Percentiles rank a stretch among this genome's conserved stretches.
Conservation (phyloP, 345 rosid species). For the Anacardium occidentale region DNA sequence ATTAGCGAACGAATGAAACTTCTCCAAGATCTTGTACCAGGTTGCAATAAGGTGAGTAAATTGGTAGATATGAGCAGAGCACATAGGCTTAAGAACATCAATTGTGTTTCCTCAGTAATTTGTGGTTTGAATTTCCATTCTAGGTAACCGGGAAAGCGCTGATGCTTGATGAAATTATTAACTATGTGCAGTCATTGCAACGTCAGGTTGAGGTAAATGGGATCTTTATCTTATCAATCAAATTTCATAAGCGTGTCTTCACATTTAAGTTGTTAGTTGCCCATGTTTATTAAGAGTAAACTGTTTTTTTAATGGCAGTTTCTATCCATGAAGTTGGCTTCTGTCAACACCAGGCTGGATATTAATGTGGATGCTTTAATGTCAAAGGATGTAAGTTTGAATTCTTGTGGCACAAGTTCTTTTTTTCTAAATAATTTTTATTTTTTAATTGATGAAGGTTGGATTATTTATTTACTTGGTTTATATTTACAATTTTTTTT, state of each 20-base stretch:
- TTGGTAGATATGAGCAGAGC: not conserved
- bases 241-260: not conserved
- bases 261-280: not conserved
- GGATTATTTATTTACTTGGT: not conserved
- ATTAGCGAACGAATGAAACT: conserved; percentile 96
- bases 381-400: conserved; percentile 69
- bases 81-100: not conserved
- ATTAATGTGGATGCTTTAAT: conserved; percentile 50
- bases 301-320: conserved; percentile 46
- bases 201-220: conserved; percentile 75
- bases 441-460: not conserved
- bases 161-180: conserved; percentile 53
- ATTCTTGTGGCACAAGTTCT: not conserved
- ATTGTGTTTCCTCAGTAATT: not conserved
- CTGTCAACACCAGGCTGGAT: conserved; percentile 79
- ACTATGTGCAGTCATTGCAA: conserved; percentile 46
- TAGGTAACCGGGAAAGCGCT: conserved; percentile 77
- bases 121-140: not conserved
- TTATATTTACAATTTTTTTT: not conserved
- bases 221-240: not conserved
- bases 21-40: conserved; percentile 96
- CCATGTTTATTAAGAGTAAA: not conserved
- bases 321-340: conserved; percentile 91
- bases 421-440: not conserved
- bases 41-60: conserved; percentile 76